Conservation (phyloP, 352 stramenopile genomes). For the Pythium chondricola region DNA sequence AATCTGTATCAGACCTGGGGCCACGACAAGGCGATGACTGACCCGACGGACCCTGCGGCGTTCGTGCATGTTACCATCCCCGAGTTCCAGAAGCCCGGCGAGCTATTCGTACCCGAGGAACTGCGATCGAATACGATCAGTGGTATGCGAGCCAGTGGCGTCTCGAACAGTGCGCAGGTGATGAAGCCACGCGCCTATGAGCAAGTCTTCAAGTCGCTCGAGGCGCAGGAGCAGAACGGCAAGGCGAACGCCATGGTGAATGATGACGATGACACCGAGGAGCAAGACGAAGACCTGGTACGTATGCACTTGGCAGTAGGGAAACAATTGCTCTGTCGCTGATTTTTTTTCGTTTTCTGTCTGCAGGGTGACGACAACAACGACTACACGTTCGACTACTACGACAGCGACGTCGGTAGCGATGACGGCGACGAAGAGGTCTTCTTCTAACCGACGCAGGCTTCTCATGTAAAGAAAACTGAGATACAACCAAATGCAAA, state of each 20-base stretch:
- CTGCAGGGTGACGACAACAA: conserved; percentile 63
- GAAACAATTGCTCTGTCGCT: too few species aligned
- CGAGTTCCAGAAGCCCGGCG: conserved; percentile 40
- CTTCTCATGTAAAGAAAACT: too few species aligned
- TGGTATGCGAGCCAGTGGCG: conserved; percentile 22
- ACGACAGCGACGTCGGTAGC: conserved; percentile 65
- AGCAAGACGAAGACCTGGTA: conserved; percentile 58
- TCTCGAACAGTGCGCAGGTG: conserved; percentile 26
- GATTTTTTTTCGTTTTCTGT: too few species aligned
- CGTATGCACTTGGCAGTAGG: too few species aligned
- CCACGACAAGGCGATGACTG: conserved; percentile 25
- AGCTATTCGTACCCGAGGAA: conserved; percentile 62
- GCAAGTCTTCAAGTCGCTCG: conserved; percentile 60
- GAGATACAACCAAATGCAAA: too few species aligned
- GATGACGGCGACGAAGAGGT: conserved; percentile 69
- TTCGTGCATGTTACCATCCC: conserved; percentile 66
- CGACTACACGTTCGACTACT: conserved; percentile 80
- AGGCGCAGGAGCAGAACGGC: conserved; percentile 58
- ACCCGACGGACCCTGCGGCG: conserved; percentile 24
- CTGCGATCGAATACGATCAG: conserved; percentile 51
- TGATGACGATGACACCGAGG: conserved; percentile 51
- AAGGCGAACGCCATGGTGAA: conserved; percentile 40
- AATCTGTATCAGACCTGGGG: conserved; percentile 63
- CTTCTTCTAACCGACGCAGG: conserved; percentile 76
- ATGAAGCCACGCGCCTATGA: conserved; percentile 68